A percentile compares a stretch with the other conserved stretches of the same genome.
Evolutionary conservation across 805 yeast species (phyloP).

Genomic region (Candida railenensis): DNA sequence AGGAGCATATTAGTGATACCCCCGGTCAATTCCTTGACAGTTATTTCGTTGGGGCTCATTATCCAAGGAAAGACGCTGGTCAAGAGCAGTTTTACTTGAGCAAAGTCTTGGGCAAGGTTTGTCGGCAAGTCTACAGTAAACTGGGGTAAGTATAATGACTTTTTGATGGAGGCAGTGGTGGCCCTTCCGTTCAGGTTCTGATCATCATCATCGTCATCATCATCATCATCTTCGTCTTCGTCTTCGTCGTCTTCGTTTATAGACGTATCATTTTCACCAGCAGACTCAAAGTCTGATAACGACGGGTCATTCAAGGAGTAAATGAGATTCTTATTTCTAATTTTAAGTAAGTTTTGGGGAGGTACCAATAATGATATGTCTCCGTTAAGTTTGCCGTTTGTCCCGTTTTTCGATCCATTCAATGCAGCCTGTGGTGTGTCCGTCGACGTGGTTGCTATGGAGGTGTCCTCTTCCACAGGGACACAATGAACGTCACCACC

Average conservation of each 20-base stretch:
- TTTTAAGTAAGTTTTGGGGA: conserved; percentile 2
- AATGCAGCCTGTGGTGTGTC: not conserved
- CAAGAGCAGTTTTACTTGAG: conserved; percentile 39
- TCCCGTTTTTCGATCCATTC: not conserved
- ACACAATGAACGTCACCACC: conserved; percentile 24
- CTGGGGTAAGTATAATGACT: conserved; percentile 47
- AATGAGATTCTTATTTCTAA: conserved; percentile 27
- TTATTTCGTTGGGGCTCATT: conserved; percentile 25
- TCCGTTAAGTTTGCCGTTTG: not conserved
- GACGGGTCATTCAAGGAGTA: conserved; percentile 38
- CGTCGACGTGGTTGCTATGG: not conserved
- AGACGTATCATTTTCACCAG: not conserved
- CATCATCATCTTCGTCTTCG: conserved; percentile 4
- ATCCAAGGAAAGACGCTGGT: conserved; percentile 47
- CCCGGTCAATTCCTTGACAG: conserved; percentile 50
- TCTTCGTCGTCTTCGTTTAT: conserved; percentile 7
- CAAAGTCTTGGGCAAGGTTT: conserved; percentile 30
- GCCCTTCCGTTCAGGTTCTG: not conserved
- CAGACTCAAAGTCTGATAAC: conserved; percentile 32
- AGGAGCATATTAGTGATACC: conserved; percentile 65
- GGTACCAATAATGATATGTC: not conserved
- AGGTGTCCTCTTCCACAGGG: conserved; percentile 16
- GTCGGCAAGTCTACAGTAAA: conserved; percentile 37
- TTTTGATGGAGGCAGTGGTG: conserved; percentile 5
- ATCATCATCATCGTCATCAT: not conserved